phyloP scores from a whole-genome alignment of 495 filamentous ascomycete species.

The Wilcoxina mikolae region DNA sequence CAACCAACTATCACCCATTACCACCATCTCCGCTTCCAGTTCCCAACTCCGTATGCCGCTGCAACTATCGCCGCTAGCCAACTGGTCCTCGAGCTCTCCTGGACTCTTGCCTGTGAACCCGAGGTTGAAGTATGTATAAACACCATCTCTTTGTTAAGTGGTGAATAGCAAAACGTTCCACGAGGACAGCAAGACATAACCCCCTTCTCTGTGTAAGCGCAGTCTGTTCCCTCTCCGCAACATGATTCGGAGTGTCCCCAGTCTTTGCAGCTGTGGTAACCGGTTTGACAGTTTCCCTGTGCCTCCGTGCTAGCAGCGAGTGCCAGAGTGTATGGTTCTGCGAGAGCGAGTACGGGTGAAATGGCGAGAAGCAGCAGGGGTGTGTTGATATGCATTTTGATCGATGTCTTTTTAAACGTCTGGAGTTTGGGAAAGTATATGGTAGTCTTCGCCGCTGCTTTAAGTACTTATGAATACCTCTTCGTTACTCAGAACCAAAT shows the following conservation, averaged over 20 bases:
- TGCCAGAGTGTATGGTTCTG: background rate
- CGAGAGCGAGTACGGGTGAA: background rate
- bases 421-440: no score
- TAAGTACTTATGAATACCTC: no score
- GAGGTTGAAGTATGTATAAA: background rate
- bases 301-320: no score
- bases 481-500: no score
- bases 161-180: background rate
- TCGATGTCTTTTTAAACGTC: no score
- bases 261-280: background rate
- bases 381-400: no score
- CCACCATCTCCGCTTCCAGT: slow-evolving; percentile 5
- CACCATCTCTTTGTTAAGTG: background rate
- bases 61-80: background rate
- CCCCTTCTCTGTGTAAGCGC: background rate
- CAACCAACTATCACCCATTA: no score
- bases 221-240: background rate
- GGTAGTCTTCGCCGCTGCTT: no score
- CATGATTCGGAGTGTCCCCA: background rate
- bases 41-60: slow-evolving; percentile 2
- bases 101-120: background rate
- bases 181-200: background rate
- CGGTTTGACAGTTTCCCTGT: background rate
- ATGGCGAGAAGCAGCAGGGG: background rate
- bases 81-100: background rate